Base-by-base conservation (phyloP, 2,329 filamentous ascomycete species). In the Aspergillus ruber region DNA sequence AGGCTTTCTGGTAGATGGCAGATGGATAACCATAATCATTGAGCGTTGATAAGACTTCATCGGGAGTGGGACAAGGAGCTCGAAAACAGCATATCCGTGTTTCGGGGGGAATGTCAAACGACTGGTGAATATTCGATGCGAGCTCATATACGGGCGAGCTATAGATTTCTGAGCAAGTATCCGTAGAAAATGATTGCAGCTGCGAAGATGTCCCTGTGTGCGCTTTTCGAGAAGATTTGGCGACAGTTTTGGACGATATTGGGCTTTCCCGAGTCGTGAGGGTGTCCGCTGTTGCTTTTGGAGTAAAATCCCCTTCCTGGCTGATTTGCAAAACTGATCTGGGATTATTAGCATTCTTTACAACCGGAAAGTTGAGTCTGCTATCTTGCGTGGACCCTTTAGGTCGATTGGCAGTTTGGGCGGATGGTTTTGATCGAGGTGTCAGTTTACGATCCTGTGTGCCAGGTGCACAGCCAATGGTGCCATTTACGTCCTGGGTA, bases 1-100 rank as follows among this genome's bases (percentile, higher is more conserved):
- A 90, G 0, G 90, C 84, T 61, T 90, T 84, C 65, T 90, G 87
- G 54, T 95, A 94, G 43, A 96, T 78, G 12, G 86, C 78, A 49
- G 84, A 75, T 0, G 86, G 85, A 7, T 83, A 69, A 10, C 76
- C 76, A 48, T 75, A 67, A n/a, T 74, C 53, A 63, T 55, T 67
- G 64, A 89, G 76, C 0, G 82, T 85, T 1, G 71, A 70, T 2
- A 71, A 61, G 1, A 89, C 72, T 56, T 74, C 77, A 40, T 29
- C 72, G 52, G 41, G 35, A 7, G 49, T 51, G 10, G 70, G 69
- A 18, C 60, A 55, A 5, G 56, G 35, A 27, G 44, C 47, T 38
- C 52, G 53, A 47, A 64, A 64, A 51, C 56, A 61, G 50, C 50
- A 59, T 12, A 63, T 50, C 35, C 43, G 55, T 23, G 39, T 47